Conservation (phyloP, 805 yeast species). For the Novakomyces olei region DNA sequence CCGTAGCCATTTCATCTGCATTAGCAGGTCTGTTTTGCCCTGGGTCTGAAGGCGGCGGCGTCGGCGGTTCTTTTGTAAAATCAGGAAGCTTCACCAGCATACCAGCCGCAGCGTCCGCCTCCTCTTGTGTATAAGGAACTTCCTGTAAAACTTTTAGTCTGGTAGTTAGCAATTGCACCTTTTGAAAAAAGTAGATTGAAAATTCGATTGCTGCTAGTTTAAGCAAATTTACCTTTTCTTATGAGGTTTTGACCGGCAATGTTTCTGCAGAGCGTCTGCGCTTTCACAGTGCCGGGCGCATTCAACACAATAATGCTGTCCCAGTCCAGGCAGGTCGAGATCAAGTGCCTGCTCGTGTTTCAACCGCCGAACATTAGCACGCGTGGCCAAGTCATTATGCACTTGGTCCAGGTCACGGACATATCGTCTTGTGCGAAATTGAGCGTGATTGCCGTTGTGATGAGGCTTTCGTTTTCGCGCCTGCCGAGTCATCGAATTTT, state of each 20-base stretch:
- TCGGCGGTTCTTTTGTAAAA: no score
- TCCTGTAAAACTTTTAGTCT: constrained; percentile 37
- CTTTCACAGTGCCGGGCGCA: constrained; percentile 84
- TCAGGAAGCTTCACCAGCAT: no score
- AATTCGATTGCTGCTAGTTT: background rate
- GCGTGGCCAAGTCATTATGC: constrained; percentile 42
- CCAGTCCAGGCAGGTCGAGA: constrained; percentile 81
- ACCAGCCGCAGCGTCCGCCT: constrained; percentile 83
- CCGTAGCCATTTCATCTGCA: no score
- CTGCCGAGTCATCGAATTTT: background rate
- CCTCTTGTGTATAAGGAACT: constrained; percentile 70
- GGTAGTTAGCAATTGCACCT: no score
- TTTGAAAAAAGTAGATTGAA: background rate
- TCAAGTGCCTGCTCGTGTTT: constrained; percentile 26
- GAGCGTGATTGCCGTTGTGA: constrained; percentile 1
- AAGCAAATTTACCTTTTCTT: constrained; percentile 30
- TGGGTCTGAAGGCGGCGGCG: no score
- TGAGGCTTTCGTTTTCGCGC: constrained; percentile 4
- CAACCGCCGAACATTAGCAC: constrained; percentile 38
- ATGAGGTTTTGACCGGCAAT: constrained; percentile 56
- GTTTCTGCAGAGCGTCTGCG: constrained; percentile 48
- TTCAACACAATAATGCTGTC: constrained; percentile 82
- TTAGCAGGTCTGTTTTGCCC: no score
- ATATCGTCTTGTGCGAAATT: constrained; percentile 1
- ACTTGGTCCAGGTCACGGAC: constrained; percentile 56